phyloP scores from a whole-genome alignment of 2,329 filamentous ascomycete species.

The Podosphaera leucotricha region DNA sequence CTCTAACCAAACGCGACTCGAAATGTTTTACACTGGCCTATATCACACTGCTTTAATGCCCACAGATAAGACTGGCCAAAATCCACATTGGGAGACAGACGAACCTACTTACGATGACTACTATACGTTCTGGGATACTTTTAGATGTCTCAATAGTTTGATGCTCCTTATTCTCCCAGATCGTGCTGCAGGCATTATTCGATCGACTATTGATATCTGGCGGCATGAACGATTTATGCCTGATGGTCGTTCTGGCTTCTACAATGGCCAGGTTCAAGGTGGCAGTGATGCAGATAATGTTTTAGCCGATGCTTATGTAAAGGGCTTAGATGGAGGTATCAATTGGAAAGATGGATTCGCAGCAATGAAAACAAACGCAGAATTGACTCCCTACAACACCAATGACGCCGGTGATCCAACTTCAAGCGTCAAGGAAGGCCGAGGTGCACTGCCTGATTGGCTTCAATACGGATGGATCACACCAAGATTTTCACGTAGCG shows the following conservation, averaged over 20 bases:
- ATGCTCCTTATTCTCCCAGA: constrained; percentile 38
- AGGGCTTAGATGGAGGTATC: constrained; percentile 34
- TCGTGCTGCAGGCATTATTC: constrained; percentile 38
- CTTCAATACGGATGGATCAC: constrained; percentile 40
- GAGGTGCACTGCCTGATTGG: constrained; percentile 48
- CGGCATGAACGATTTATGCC: constrained; percentile 39
- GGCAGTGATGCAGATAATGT: constrained; percentile 50
- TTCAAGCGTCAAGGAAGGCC: constrained; percentile 40
- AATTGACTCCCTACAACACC: constrained; percentile 34
- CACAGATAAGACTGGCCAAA: constrained; percentile 47
- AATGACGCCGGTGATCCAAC: constrained; percentile 26
- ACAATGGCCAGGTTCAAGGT: constrained; percentile 44
- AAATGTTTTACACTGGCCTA: constrained; percentile 40
- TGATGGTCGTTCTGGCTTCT: constrained; percentile 42
- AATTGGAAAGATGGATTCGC: constrained; percentile 38
- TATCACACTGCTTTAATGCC: constrained; percentile 43
- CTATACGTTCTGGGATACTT: constrained; percentile 40
- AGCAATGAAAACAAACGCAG: constrained; percentile 43
- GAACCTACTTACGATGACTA: constrained; percentile 52
- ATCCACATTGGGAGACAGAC: constrained; percentile 34
- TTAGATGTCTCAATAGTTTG: constrained; percentile 38
- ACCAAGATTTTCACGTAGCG: constrained; percentile 33
- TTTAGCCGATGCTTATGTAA: constrained; percentile 47
- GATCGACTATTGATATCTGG: constrained; percentile 46
- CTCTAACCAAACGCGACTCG: constrained; percentile 28